Evolutionary conservation across 139 green algal genomes (phyloP), one percentile per base, ranked within the genome.

Genomic region (Volvox reticuliferus): DNA sequence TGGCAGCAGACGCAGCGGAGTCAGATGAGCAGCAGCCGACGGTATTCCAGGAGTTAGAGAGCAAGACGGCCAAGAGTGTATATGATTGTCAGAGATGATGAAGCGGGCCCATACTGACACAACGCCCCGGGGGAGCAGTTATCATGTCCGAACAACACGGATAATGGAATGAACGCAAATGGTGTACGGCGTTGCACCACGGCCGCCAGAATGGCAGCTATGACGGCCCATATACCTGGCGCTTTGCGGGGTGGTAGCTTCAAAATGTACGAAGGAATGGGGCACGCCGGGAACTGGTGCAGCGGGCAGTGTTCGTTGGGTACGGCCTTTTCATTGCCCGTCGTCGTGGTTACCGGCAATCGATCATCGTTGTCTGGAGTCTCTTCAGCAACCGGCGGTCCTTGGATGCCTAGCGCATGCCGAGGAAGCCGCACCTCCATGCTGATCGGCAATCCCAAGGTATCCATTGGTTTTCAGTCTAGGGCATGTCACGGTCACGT

Each of bases 181-280:
- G 65, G 65, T 24, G 65, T 73, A 55, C 16, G 65, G 65, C 65
- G 19, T 73, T 28, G 44, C 44, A 9, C 44, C 9, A 55, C 44
- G 44, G 44, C 44, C 9, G 44, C 44, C 5, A 55, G 44, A 55
- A 55, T 55, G 44, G 44, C 44, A 55, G 44, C 44, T 55, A 55
- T 55, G 44, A 55, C 44, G 44, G 44, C 44, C 44, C 44, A 55
- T 55, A 24, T 30, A 79, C 71, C 71, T 30, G 24, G 71, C 71
- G 79, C 5, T 32, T 87, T 87, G 28, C 67, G 65, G 2, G 33
- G 21, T 26, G 83, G 83, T 1, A 80, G 62, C 36, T 89, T 89
- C 1, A 89, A 30, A 33, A 89, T 68, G 68, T 89, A 89, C 2
- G 37, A 61, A 28, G 83, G 83, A 6, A 89, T 36, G 0, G 83